Base-by-base conservation (phyloP, 2,329 filamentous ascomycete species). In the Penicillium sp. region DNA sequence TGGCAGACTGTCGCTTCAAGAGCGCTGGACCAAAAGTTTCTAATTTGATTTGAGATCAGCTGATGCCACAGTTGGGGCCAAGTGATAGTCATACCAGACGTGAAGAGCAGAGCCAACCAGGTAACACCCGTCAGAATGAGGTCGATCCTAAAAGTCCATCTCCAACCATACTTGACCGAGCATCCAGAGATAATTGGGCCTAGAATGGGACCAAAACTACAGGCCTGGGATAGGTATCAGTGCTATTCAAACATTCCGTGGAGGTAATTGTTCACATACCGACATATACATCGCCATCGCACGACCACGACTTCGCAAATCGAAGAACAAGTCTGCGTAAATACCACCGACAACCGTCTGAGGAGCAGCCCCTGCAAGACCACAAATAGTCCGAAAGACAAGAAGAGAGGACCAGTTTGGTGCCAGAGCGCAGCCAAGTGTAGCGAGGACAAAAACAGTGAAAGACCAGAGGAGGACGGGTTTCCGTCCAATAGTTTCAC, bases 21-120 rank as follows among this genome's bases (percentile, higher is more conserved):
- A 88, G 76, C 4, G 85, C 76, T 0, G 85, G 85, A 0, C 74
- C 81, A 62, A 82, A 87, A 1, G 85, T 87, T 70, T 89, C 86
- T 71, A 29, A 48, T 1, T 2, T 0, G 2, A n/a, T 4, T 11
- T 5, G 4, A 9, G 3, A 32, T 64, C 18, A 63, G 58, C 31
- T 7, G 6, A 26, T 26, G 37, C 2, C 2, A 18, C n/a, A 4
- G 7, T 6, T 6, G 16, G 3, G 3, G 4, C 2, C 5, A 16
- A 16, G 11, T 11, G 32, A 24, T 18, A 22, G 31, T 31, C 58
- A 14, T 62, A 71, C 69, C 69, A 16, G 85, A 87, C 55, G 90
- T 78, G 58, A 87, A 79, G n/a, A 84, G 55, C 14, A 89, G 73
- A 1, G 85, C 75, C 2, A 85, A 69, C 71, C 87, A 79, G 1